These are phyloP conservation scores for Dysphania ambrosioides DNA, from an alignment of 148 eudicot species.

Conservation along the genomic window DNA sequence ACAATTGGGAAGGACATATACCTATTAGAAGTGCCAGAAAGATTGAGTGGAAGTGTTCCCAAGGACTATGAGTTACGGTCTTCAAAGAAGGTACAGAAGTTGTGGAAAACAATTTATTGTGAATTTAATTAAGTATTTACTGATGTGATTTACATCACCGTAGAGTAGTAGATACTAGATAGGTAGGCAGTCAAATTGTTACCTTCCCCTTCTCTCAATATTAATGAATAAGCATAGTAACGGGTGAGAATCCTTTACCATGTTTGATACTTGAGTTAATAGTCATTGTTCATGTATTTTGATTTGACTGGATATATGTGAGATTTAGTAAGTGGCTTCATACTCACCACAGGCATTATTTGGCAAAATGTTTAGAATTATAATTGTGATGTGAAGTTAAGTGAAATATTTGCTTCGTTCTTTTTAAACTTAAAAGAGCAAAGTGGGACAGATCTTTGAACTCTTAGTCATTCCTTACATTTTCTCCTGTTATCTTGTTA, in stretches of 20 bases:
- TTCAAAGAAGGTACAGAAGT: constrained; percentile 73
- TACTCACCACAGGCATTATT: not conserved
- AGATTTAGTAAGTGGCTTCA: not conserved
- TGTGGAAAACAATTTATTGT: not conserved
- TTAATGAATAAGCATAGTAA: not conserved
- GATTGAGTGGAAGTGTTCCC: constrained; percentile 49
- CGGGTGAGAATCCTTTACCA: not conserved
- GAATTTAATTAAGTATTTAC: not conserved
- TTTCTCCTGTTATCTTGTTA: not conserved
- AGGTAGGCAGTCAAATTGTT: not conserved
- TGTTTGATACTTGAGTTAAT: not conserved
- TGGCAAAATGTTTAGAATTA: not conserved
- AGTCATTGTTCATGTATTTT: not conserved
- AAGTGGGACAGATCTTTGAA: not conserved
- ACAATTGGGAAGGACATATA: constrained; percentile 83
- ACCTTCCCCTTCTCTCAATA: not conserved
- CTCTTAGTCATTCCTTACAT: not conserved
- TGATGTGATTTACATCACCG: not conserved
- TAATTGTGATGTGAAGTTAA: not conserved
- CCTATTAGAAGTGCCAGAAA: constrained; percentile 88
- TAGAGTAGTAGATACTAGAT: too few species aligned
- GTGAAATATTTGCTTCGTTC: not conserved
- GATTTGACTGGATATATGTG: not conserved
- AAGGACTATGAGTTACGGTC: constrained; percentile 74
- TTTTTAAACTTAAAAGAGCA: not conserved